Evolutionary conservation across 2,329 filamentous ascomycete genomes (phyloP).

Genomic region (Cercospora zeae-maydis): DNA sequence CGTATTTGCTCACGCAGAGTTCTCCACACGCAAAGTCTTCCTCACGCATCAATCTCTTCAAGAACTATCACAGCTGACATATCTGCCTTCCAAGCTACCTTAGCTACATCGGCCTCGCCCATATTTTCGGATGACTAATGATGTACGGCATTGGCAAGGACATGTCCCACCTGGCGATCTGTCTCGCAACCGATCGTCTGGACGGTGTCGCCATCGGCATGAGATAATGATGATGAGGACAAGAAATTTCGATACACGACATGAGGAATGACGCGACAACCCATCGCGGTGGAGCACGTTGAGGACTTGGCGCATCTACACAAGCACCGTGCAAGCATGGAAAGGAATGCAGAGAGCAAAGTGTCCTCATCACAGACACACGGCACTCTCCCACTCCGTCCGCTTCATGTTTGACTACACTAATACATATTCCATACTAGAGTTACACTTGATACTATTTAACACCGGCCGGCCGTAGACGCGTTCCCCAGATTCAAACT

Average conservation of each 20-base stretch:
- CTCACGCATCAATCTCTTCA: slow-evolving; percentile 50
- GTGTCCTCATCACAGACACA: not conserved
- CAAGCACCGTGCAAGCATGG: too few species aligned
- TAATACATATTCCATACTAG: slow-evolving; percentile 7
- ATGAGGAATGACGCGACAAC: too few species aligned
- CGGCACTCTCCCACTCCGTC: not conserved
- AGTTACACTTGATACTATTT: not conserved
- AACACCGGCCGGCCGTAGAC: not conserved
- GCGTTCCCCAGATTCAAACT: not conserved
- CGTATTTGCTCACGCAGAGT: slow-evolving; percentile 36
- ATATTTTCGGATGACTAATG: slow-evolving; percentile 46
- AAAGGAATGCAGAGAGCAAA: too few species aligned
- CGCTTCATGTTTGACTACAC: not conserved
- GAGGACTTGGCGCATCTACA: not conserved
- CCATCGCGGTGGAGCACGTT: too few species aligned
- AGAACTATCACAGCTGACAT: not conserved
- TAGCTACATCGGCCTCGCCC: slow-evolving; percentile 48
- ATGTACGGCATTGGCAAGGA: slow-evolving; percentile 53
- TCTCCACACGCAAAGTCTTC: slow-evolving; percentile 50
- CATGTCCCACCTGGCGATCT: slow-evolving; percentile 34
- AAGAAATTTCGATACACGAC: not conserved
- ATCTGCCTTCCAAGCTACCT: slow-evolving; percentile 30
- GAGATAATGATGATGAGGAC: too few species aligned
- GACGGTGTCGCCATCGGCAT: not conserved
- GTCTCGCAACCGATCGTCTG: slow-evolving; percentile 49